Conservation (phyloP, 2,329 filamentous ascomycete genomes). For the Aspergillus sp. region DNA sequence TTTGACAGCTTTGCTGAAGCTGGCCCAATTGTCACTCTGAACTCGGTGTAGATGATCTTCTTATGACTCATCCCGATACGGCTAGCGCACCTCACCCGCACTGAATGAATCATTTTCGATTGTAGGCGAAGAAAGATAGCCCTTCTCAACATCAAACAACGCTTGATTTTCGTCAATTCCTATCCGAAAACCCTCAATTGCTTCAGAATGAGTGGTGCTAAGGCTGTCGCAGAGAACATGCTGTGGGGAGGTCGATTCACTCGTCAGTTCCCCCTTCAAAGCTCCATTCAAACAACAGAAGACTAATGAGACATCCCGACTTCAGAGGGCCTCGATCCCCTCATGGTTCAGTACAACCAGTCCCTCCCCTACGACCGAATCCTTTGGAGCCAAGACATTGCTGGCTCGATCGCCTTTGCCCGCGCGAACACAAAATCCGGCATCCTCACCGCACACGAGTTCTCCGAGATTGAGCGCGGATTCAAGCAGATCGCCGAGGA, state of each 20-base stretch:
- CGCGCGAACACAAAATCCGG: slow-evolving; percentile 76
- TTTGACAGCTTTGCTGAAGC: not conserved
- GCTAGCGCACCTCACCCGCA: slow-evolving; percentile 11
- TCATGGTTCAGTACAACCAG: slow-evolving; percentile 86
- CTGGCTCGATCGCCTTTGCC: slow-evolving; percentile 79
- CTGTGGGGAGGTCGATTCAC: slow-evolving; percentile 67
- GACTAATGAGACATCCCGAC: slow-evolving; percentile 23
- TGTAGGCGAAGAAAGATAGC: not conserved
- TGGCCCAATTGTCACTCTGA: not conserved
- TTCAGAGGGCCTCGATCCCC: slow-evolving; percentile 76
- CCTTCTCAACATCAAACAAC: slow-evolving; percentile 8
- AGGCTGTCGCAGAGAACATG: slow-evolving; percentile 54
- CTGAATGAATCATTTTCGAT: slow-evolving; percentile 19
- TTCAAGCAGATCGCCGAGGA: slow-evolving; percentile 60
- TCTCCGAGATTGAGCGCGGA: slow-evolving; percentile 73
- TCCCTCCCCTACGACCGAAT: slow-evolving; percentile 77
- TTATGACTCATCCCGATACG: slow-evolving; percentile 14
- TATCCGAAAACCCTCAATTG: not conserved
- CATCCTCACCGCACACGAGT: slow-evolving; percentile 75
- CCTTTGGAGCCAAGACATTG: slow-evolving; percentile 80
- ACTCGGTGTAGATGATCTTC: not conserved
- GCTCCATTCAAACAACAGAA: slow-evolving; percentile 21
- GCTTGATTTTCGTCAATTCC: slow-evolving; percentile 8
- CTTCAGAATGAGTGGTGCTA: slow-evolving; percentile 41
- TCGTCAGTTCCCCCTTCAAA: slow-evolving; percentile 42